Percentiles rank a stretch among this genome's conserved stretches.
Conservation (phyloP, 1,284 basidiomycete species). For the Cryptococcus amylolentus region DNA sequence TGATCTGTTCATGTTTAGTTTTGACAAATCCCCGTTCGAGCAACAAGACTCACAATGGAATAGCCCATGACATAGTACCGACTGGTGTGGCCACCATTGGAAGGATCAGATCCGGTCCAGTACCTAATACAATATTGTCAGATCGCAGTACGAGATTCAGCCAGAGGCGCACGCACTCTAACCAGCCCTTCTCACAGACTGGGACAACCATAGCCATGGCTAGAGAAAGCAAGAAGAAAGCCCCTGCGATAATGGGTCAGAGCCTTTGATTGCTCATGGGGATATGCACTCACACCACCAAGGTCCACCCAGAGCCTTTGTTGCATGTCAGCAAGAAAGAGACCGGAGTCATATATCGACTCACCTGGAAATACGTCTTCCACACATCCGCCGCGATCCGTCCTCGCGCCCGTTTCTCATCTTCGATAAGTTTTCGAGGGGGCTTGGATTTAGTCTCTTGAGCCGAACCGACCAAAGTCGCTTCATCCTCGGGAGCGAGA, state of each 20-base stretch:
- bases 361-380: constrained; percentile 70
- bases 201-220: constrained; percentile 67
- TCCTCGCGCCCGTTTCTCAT: constrained; percentile 81
- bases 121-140: constrained; percentile 14
- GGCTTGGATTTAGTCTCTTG: constrained; percentile 53
- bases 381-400: constrained; percentile 74
- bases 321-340: background rate
- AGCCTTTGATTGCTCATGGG: constrained; percentile 48
- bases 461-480: constrained; percentile 24
- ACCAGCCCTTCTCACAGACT: constrained; percentile 77
- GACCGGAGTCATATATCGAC: background rate
- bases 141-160: background rate
- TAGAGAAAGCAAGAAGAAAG: constrained; percentile 60
- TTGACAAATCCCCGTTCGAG: background rate
- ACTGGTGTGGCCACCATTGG: constrained; percentile 52
- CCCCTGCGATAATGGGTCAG: constrained; percentile 54
- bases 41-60: constrained; percentile 50
- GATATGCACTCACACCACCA: constrained; percentile 63
- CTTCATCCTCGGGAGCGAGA: constrained; percentile 37
- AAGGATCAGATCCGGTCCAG: constrained; percentile 31
- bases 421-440: constrained; percentile 81
- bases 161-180: constrained; percentile 55
- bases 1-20: constrained; percentile 23
- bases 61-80: constrained; percentile 76
- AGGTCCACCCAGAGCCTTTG: constrained; percentile 35